These are phyloP conservation scores for Capsella bursapastoris DNA, from an alignment of 345 rosid species.

Conservation along the genomic window DNA sequence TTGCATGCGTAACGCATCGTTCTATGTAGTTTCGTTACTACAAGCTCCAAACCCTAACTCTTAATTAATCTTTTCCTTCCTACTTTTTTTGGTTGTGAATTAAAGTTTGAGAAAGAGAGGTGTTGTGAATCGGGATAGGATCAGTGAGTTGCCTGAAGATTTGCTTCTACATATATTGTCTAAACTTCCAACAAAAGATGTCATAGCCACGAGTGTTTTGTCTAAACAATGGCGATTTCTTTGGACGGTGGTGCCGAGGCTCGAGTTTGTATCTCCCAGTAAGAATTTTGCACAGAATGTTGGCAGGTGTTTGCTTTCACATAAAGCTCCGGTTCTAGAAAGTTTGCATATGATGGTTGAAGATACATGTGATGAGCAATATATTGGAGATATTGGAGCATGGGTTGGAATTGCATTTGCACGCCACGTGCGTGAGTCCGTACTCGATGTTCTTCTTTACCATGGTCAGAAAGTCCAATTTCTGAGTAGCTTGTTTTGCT, in stretches of 20 bases:
- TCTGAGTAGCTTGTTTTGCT: too few species aligned
- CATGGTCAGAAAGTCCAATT: too few species aligned
- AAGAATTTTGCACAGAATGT: neutral
- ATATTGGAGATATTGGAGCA: neutral
- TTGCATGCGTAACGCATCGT: too few species aligned
- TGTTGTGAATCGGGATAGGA: neutral
- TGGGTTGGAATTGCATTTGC: neutral
- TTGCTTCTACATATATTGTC: neutral
- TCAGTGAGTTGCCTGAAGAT: neutral
- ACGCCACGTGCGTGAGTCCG: neutral
- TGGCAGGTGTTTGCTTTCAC: neutral
- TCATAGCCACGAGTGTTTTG: neutral
- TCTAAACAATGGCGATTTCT: neutral
- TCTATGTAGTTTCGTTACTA: too few species aligned
- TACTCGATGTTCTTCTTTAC: neutral
- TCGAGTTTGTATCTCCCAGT: neutral
- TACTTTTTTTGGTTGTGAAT: too few species aligned
- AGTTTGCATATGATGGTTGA: neutral
- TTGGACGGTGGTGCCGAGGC: conserved; percentile 2
- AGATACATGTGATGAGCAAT: neutral
- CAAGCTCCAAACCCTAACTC: too few species aligned
- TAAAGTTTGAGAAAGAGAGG: neutral
- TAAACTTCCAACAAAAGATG: neutral
- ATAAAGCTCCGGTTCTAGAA: neutral
- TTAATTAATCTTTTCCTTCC: too few species aligned